Percentiles rank a stretch among this genome's conserved stretches.
phyloP scores from a whole-genome alignment of 2,329 filamentous ascomycete species.

The Fusarium torreyae region DNA sequence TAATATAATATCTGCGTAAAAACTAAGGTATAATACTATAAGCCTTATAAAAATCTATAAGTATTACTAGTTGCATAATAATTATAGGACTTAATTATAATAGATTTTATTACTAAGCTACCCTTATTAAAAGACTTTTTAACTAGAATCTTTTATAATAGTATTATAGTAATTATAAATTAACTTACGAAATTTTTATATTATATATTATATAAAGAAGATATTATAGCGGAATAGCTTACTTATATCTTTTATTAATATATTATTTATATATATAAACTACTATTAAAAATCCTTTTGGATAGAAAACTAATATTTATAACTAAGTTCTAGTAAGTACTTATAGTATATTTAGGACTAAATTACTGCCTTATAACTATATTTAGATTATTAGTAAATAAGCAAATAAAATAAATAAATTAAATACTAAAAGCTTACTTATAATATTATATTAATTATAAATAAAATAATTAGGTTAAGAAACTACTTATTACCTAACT shows the following conservation, averaged over 20 bases:
- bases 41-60: no score
- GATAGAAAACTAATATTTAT: not conserved
- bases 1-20: no score
- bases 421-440: no score
- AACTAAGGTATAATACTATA: no score
- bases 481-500: no score
- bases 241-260: not conserved
- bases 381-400: not conserved
- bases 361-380: not conserved
- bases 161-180: not conserved
- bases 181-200: no score
- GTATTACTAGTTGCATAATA: no score
- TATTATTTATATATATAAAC: not conserved
- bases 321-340: not conserved
- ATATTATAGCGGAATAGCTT: not conserved
- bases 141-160: conserved; percentile 2
- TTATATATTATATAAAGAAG: not conserved
- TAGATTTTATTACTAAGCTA: no score
- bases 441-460: no score
- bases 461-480: no score
- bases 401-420: not conserved
- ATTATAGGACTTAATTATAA: no score
- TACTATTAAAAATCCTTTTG: not conserved
- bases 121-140: not conserved
- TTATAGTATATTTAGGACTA: not conserved